A percentile compares a stretch with the other conserved stretches of the same genome.
Evolutionary conservation across 208 protist genomes (phyloP).

Genomic region (Naegleria lovaniensis): DNA sequence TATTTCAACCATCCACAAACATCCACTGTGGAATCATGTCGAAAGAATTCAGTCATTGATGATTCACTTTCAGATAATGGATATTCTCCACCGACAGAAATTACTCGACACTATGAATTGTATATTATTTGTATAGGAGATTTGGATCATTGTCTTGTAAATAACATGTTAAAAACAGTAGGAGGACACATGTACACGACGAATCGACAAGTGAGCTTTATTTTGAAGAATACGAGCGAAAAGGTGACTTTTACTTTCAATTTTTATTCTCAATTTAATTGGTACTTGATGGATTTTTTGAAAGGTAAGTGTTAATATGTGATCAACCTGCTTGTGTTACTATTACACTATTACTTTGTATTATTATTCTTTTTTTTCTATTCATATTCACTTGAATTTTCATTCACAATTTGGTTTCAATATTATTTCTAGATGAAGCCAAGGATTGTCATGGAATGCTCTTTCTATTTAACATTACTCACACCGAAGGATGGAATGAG

Average conservation of each 20-base stretch:
- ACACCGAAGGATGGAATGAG: neutral
- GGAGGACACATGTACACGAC: neutral
- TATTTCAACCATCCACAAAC: neutral
- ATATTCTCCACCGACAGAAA: neutral
- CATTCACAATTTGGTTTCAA: too few relatives aligned
- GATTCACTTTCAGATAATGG: neutral
- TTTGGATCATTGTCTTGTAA: neutral
- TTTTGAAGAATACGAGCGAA: neutral
- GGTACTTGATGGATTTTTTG: conserved; percentile 12
- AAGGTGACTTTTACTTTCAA: neutral
- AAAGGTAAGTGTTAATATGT: neutral
- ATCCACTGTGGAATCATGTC: neutral
- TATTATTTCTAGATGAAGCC: neutral
- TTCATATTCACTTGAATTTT: too few relatives aligned
- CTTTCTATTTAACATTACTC: neutral
- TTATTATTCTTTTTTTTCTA: too few relatives aligned
- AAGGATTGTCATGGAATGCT: neutral
- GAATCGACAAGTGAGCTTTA: neutral
- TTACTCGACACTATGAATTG: neutral
- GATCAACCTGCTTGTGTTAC: too few relatives aligned
- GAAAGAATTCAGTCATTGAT: neutral
- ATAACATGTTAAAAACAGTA: neutral
- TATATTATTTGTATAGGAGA: conserved; percentile 2
- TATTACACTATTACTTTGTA: too few relatives aligned
- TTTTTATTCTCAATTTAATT: neutral